Evolutionary conservation across 352 stramenopile genomes (phyloP).

Genomic region (Phytophthora lateralis): DNA sequence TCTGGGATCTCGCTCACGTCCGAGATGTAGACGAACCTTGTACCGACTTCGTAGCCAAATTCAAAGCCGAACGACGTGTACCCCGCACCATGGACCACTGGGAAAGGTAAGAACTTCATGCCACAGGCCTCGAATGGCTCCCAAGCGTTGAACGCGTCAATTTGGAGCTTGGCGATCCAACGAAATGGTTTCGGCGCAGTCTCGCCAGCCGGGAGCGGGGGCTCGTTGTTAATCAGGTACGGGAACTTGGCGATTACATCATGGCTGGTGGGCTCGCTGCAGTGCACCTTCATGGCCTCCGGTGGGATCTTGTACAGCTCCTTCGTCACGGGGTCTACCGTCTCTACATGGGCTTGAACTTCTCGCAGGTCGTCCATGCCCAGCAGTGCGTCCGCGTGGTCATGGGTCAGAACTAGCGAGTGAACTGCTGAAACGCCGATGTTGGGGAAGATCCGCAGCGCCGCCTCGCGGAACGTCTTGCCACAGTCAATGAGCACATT

Average conservation of each 20-base stretch:
- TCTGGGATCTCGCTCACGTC: conserved; percentile 83
- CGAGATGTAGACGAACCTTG: conserved; percentile 88
- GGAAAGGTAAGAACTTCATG: conserved; percentile 66
- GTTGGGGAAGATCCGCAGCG: conserved; percentile 67
- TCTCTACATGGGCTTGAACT: conserved; percentile 65
- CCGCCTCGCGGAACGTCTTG: conserved; percentile 88
- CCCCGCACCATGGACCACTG: conserved; percentile 79
- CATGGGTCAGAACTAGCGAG: conserved; percentile 82
- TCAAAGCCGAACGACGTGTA: conserved; percentile 85
- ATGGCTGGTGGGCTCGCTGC: conserved; percentile 54
- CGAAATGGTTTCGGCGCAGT: conserved; percentile 52
- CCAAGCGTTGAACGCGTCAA: conserved; percentile 62
- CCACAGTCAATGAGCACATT: conserved; percentile 89
- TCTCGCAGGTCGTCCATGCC: conserved; percentile 88
- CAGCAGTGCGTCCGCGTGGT: conserved; percentile 83
- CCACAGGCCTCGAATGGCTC: conserved; percentile 53
- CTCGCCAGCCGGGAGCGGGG: conserved; percentile 3
- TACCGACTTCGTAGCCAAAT: conserved; percentile 71
- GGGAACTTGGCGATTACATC: conserved; percentile 76
- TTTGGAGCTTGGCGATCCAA: conserved; percentile 83
- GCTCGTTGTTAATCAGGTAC: conserved; percentile 73
- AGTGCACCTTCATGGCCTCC: conserved; percentile 68
- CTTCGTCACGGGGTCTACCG: conserved; percentile 59
- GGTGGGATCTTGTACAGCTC: conserved; percentile 63
- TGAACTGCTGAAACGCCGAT: conserved; percentile 63